Conservation (phyloP, 768 basidiomycete species). For the Symmetrospora coprosmae region DNA sequence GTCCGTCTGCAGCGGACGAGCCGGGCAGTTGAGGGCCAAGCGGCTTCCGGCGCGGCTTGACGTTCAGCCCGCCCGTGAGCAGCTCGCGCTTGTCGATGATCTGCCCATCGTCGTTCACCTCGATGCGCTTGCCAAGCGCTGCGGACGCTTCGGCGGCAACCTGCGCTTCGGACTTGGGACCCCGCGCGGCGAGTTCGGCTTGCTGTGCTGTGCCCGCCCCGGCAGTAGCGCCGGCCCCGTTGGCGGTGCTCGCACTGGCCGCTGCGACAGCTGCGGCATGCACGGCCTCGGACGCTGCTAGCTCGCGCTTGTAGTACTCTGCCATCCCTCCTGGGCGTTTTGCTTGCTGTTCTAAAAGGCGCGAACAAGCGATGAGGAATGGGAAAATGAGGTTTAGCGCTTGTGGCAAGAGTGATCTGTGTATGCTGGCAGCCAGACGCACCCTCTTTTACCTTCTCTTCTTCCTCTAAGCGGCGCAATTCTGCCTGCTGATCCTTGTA, state of each 20-base stretch:
- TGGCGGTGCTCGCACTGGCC: not conserved
- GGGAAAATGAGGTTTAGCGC: not conserved
- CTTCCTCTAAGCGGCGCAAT: conserved; percentile 76
- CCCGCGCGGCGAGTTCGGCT: conserved; percentile 30
- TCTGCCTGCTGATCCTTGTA: conserved; percentile 95
- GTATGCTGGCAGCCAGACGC: not conserved
- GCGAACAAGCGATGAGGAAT: not conserved
- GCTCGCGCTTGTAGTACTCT: conserved; percentile 37
- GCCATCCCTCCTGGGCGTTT: conserved; percentile 37
- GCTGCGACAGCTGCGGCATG: conserved; percentile 55
- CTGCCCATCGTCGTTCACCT: conserved; percentile 92
- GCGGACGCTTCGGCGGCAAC: conserved; percentile 51
- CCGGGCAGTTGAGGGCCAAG: conserved; percentile 25
- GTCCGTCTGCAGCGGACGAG: conserved; percentile 24
- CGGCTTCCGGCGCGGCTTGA: conserved; percentile 44
- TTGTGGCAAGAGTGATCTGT: not conserved
- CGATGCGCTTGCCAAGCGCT: conserved; percentile 66
- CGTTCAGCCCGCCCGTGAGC: conserved; percentile 77
- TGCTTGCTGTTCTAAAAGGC: conserved; percentile 33
- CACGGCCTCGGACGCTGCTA: conserved; percentile 36
- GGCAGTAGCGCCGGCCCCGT: conserved; percentile 3
- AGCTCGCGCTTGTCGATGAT: conserved; percentile 92
- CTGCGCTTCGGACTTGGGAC: conserved; percentile 52
- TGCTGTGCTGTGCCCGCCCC: conserved; percentile 30
- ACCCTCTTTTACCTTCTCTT: conserved; percentile 82